Evolutionary conservation across 1,284 basidiomycete genomes (phyloP).

Genomic region (Cutaneotrichosporon dermatis): DNA sequence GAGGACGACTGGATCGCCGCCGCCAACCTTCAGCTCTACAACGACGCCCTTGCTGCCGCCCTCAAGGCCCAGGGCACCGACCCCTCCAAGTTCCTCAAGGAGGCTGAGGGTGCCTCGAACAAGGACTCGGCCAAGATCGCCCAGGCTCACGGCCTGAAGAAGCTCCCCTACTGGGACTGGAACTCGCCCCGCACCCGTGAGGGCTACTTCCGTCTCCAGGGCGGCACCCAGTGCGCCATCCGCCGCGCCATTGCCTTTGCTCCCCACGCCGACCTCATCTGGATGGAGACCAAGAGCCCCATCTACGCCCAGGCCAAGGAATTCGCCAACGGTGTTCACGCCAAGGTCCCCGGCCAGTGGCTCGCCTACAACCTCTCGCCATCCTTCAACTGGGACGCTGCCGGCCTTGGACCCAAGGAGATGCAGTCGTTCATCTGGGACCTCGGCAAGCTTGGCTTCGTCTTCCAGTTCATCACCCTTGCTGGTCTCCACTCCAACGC

Average conservation of each 20-base stretch:
- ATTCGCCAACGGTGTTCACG: conserved; percentile 84
- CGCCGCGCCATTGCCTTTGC: conserved; percentile 90
- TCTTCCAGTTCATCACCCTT: conserved; percentile 95
- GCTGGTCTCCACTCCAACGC: conserved; percentile 95
- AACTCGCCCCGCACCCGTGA: conserved; percentile 88
- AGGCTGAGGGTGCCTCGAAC: conserved; percentile 59
- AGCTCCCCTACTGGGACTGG: conserved; percentile 74
- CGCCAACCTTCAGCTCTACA: conserved; percentile 76
- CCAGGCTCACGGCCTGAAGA: conserved; percentile 69
- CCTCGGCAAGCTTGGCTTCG: conserved; percentile 45
- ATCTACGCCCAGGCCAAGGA: conserved; percentile 88
- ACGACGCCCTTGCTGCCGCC: conserved; percentile 67
- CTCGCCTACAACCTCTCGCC: conserved; percentile 91
- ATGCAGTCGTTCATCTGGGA: conserved; percentile 93
- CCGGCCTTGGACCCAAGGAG: conserved; percentile 75
- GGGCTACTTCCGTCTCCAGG: conserved; percentile 87
- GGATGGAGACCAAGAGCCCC: conserved; percentile 99
- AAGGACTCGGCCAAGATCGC: conserved; percentile 69
- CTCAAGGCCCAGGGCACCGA: conserved; percentile 61
- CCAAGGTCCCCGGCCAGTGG: conserved; percentile 78
- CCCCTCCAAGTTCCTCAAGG: conserved; percentile 38
- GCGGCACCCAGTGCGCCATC: conserved; percentile 90
- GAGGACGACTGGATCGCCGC: conserved; percentile 80
- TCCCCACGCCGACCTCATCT: conserved; percentile 83
- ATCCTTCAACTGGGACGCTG: conserved; percentile 80